phyloP scores from a whole-genome alignment of 805 yeast species.

The Starmerella roubikii region DNA sequence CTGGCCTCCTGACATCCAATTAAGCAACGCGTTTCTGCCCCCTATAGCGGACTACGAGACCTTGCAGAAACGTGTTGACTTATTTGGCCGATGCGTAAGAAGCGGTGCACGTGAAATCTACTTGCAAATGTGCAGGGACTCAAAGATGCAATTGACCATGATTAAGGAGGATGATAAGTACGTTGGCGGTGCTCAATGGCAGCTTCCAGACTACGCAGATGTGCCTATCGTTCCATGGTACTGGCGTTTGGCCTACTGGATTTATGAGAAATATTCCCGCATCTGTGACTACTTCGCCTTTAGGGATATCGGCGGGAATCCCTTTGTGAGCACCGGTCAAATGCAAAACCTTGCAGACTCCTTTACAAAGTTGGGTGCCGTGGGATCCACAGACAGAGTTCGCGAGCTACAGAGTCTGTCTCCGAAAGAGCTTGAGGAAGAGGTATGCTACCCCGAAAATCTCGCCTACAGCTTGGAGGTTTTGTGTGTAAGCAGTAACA shows the following conservation, averaged over 20 bases:
- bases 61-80: neutral
- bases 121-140: neutral
- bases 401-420: conserved; percentile 2
- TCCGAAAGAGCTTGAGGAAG: conserved; percentile 3
- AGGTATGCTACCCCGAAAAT: conserved; percentile 8
- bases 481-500: conserved; percentile 4
- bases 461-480: conserved; percentile 5
- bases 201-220: conserved; percentile 7
- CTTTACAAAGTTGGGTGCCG: neutral
- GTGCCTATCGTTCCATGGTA: neutral
- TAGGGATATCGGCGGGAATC: neutral
- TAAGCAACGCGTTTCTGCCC: conserved; percentile 1
- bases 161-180: neutral
- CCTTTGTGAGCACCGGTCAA: neutral
- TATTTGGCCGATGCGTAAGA: conserved; percentile 1
- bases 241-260: neutral
- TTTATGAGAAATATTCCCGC: neutral
- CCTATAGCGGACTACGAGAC: conserved; percentile 6
- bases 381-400: neutral
- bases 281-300: neutral
- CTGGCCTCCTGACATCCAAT: neutral
- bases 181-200: conserved; percentile 8
- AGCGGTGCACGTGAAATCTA: conserved; percentile 2
- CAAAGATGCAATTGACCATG: conserved; percentile 1
- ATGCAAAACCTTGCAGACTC: neutral